A percentile compares a stretch with the other conserved stretches of the same genome.
These are phyloP conservation scores for Marvania coccoides DNA, from an alignment of 139 green algal species.

Conservation along the genomic window DNA sequence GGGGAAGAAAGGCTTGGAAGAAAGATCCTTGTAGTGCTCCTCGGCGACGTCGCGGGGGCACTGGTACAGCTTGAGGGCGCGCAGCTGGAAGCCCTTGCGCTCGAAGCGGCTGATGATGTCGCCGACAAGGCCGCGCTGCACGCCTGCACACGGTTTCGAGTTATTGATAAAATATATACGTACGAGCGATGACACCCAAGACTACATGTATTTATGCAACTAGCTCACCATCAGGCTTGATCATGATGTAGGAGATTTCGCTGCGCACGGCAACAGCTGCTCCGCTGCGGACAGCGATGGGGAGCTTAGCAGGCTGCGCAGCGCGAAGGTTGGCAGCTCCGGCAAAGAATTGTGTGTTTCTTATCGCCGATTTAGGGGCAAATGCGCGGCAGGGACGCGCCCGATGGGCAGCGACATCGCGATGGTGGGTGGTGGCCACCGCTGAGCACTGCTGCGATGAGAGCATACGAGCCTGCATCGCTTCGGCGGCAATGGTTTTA, in stretches of 20 bases:
- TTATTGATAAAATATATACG: background rate
- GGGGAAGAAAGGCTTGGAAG: constrained; percentile 88
- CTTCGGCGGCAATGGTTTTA: no score
- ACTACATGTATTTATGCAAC: background rate
- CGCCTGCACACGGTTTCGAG: constrained; percentile 27
- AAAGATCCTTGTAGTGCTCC: constrained; percentile 95
- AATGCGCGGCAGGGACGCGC: background rate
- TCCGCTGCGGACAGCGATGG: background rate
- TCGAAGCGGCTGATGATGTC: constrained; percentile 71
- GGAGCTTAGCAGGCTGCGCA: background rate
- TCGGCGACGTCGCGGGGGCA: constrained; percentile 63
- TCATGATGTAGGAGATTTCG: constrained; percentile 48
- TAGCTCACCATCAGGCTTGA: constrained; percentile 50
- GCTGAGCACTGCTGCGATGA: no score
- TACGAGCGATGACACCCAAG: background rate
- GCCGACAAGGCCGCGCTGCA: constrained; percentile 53
- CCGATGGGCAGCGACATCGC: background rate
- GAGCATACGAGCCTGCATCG: no score
- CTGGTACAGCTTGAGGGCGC: constrained; percentile 78
- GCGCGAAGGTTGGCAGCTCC: background rate
- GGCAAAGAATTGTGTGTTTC: background rate
- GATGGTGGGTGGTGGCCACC: no score
- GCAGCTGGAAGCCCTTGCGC: constrained; percentile 81
- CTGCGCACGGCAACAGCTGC: background rate
- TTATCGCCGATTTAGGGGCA: background rate